A percentile compares a stretch with the other conserved stretches of the same genome.
Conservation (phyloP, 768 basidiomycete species). For the Imleria badia region DNA sequence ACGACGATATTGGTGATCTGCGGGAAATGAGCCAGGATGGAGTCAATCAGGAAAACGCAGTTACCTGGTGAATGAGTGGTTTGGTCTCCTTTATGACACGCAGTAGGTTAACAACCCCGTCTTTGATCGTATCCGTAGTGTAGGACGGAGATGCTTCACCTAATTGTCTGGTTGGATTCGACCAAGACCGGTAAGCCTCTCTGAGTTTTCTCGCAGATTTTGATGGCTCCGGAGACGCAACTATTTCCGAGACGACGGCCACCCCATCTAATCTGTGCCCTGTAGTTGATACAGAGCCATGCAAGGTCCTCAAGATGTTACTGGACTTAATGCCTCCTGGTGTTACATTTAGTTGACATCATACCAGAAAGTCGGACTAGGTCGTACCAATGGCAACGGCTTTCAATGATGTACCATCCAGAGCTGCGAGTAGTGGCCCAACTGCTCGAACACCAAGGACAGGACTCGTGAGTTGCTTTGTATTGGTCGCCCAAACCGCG, state of each 20-base stretch:
- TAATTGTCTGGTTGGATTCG: background rate
- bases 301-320: slow-evolving; percentile 74
- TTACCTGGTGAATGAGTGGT: slow-evolving; percentile 83
- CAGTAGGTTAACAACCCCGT: slow-evolving; percentile 51
- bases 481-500: slow-evolving; percentile 76
- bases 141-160: slow-evolving; percentile 10
- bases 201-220: slow-evolving; percentile 48
- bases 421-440: slow-evolving; percentile 58
- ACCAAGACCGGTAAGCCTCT: slow-evolving; percentile 37
- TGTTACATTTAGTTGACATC: background rate
- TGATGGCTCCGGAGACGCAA: slow-evolving; percentile 58
- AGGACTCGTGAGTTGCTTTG: slow-evolving; percentile 68
- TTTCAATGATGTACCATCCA: slow-evolving; percentile 64
- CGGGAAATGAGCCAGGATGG: background rate
- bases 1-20: slow-evolving; percentile 92
- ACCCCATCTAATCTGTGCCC: slow-evolving; percentile 72
- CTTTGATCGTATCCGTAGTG: slow-evolving; percentile 38
- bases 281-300: slow-evolving; percentile 62
- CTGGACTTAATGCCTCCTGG: slow-evolving; percentile 83
- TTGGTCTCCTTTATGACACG: slow-evolving; percentile 46
- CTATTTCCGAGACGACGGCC: slow-evolving; percentile 87
- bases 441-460: slow-evolving; percentile 73
- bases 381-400: slow-evolving; percentile 83
- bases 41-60: background rate
- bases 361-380: background rate